Evolutionary conservation across 805 yeast genomes (phyloP).

Genomic region (Dipodascus albidus): DNA sequence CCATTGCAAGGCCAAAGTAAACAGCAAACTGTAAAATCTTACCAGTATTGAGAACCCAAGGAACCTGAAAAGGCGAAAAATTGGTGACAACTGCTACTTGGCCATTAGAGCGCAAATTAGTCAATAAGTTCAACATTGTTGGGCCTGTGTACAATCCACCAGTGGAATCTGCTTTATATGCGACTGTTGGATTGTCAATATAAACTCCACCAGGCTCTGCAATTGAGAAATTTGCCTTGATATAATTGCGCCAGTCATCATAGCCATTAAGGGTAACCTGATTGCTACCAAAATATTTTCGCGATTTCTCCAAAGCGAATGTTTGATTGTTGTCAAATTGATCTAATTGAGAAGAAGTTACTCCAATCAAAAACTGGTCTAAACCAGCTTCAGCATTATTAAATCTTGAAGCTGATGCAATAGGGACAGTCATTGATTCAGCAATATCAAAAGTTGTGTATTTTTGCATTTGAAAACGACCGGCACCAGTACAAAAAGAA

Average conservation of each 20-base stretch:
- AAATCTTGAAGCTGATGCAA: background rate
- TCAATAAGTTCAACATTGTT: conserved; percentile 19
- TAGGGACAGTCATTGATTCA: conserved; percentile 6
- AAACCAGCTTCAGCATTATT: background rate
- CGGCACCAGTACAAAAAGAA: conserved; percentile 12
- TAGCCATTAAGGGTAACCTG: conserved; percentile 12
- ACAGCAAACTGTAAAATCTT: conserved; percentile 25
- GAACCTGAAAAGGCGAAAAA: conserved; percentile 24
- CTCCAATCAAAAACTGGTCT: background rate
- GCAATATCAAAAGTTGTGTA: conserved; percentile 9
- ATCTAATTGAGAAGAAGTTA: background rate
- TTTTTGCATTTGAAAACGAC: conserved; percentile 7
- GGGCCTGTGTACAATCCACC: conserved; percentile 17
- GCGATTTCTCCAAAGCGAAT: background rate
- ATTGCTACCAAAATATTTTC: conserved; percentile 1
- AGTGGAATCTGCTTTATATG: conserved; percentile 20
- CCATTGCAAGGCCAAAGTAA: conserved; percentile 26
- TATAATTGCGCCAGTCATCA: conserved; percentile 14
- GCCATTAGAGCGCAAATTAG: conserved; percentile 22
- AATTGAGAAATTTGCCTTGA: conserved; percentile 16
- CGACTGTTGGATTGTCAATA: conserved; percentile 17
- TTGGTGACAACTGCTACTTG: conserved; percentile 18
- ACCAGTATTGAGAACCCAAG: conserved; percentile 24
- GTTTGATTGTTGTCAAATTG: background rate
- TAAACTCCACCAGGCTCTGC: conserved; percentile 26